A percentile compares a stretch with the other conserved stretches of the same genome.
These are phyloP conservation scores for Seminavis robusta DNA, from an alignment of 108 stramenopile genomes.

Conservation along the genomic window DNA sequence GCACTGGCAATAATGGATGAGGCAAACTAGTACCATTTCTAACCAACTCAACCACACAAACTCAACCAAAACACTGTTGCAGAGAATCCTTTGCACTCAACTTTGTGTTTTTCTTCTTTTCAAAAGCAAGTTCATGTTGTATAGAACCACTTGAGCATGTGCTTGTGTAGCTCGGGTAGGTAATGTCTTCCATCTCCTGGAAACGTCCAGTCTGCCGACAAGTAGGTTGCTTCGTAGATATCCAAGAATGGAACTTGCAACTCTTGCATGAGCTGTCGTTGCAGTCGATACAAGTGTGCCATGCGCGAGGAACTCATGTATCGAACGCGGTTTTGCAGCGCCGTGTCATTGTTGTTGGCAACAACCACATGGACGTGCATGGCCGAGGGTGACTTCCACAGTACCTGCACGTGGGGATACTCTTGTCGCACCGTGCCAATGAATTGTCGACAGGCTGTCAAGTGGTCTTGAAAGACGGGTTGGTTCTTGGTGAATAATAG, in stretches of 20 bases:
- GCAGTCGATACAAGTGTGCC: constrained; percentile 14
- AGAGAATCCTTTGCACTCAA: too few relatives aligned
- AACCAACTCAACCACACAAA: too few relatives aligned
- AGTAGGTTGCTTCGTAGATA: constrained; percentile 19
- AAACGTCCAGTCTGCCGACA: constrained; percentile 19
- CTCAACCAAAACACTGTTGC: too few relatives aligned
- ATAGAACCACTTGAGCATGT: constrained; percentile 8
- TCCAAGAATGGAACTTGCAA: constrained; percentile 14
- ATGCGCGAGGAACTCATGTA: constrained; percentile 28
- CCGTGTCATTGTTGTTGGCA: neutral
- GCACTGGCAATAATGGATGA: too few relatives aligned
- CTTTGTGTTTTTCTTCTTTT: too few relatives aligned
- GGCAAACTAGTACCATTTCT: too few relatives aligned
- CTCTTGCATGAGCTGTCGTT: constrained; percentile 14
- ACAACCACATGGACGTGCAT: constrained; percentile 15
- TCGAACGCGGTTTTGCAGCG: neutral
- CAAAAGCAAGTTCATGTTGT: too few relatives aligned
- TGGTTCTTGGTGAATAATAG: too few relatives aligned
- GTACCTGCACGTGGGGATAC: constrained; percentile 4
- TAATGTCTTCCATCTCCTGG: constrained; percentile 29
- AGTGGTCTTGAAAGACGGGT: neutral
- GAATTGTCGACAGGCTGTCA: constrained; percentile 1
- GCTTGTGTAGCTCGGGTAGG: constrained; percentile 1
- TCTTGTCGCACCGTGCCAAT: neutral
- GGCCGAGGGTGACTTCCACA: constrained; percentile 24